phyloP scores from a whole-genome alignment of 192 early-diverging fungal species.

The Rhizophlyctis rosea region DNA sequence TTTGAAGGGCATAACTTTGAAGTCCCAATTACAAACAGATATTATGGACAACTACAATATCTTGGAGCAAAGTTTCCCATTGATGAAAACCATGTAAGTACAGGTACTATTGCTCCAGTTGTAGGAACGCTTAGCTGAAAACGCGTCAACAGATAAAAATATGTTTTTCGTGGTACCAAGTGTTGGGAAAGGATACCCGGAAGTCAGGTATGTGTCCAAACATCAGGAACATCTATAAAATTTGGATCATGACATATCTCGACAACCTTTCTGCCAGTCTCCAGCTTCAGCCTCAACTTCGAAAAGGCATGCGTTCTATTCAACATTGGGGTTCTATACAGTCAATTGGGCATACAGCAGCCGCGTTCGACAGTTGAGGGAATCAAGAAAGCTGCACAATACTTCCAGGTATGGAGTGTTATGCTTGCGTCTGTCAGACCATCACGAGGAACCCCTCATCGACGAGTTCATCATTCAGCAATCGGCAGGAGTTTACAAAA shows the following conservation, averaged over 20 bases:
- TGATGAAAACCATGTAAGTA: constrained; percentile 60
- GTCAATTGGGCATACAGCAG: constrained; percentile 71
- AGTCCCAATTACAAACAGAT: too few species aligned
- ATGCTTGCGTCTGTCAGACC: too few species aligned
- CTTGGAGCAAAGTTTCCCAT: constrained; percentile 84
- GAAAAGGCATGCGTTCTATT: constrained; percentile 83
- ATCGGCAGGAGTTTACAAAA: constrained; percentile 72
- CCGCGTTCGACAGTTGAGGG: constrained; percentile 69
- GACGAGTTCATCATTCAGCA: constrained; percentile 38
- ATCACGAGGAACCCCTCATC: too few species aligned
- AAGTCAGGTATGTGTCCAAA: constrained; percentile 1
- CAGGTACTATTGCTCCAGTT: too few species aligned
- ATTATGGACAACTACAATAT: constrained; percentile 82
- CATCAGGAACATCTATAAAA: too few species aligned
- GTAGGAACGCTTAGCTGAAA: constrained; percentile 24
- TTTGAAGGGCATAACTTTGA: too few species aligned
- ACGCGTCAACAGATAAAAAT: constrained; percentile 50
- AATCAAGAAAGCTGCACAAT: constrained; percentile 68
- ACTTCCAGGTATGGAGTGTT: constrained; percentile 67
- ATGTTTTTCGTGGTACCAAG: constrained; percentile 68
- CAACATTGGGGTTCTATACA: constrained; percentile 83
- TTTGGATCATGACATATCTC: too few species aligned
- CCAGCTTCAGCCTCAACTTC: constrained; percentile 71
- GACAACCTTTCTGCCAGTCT: constrained; percentile 47
- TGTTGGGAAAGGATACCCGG: constrained; percentile 59